A percentile compares a stretch with the other conserved stretches of the same genome.
These are phyloP conservation scores for Clonostachys rosea DNA, from an alignment of 2,329 filamentous ascomycete species.

Conservation along the genomic window DNA sequence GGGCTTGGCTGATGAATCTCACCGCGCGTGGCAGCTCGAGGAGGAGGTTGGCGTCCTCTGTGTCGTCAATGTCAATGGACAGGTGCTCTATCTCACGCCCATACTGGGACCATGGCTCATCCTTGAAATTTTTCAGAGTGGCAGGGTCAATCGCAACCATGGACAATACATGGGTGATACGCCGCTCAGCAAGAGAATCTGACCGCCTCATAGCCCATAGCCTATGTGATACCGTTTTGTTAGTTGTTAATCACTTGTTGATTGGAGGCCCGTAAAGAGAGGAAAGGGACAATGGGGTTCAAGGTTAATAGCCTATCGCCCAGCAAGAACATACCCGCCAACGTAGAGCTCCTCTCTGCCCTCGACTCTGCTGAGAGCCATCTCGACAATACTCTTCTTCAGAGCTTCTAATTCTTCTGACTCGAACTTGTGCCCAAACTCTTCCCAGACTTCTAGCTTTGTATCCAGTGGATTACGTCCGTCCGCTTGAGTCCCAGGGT, in stretches of 20 bases:
- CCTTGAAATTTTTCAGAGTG: slow-evolving; percentile 36
- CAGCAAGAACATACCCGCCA: slow-evolving; percentile 23
- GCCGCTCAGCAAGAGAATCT: slow-evolving; percentile 62
- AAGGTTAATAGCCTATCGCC: no score
- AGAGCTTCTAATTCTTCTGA: slow-evolving; percentile 5
- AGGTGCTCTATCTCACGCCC: slow-evolving; percentile 65
- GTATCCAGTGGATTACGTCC: background rate
- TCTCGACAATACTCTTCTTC: slow-evolving; percentile 23
- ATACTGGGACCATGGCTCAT: slow-evolving; percentile 40
- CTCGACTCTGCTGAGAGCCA: slow-evolving; percentile 36
- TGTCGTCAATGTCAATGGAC: slow-evolving; percentile 82
- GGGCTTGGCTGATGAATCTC: slow-evolving; percentile 75
- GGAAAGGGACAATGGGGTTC: no score
- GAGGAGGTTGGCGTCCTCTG: slow-evolving; percentile 83
- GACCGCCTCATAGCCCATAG: slow-evolving; percentile 74
- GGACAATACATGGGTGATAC: slow-evolving; percentile 89
- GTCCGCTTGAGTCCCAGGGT: no score
- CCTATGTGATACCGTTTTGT: slow-evolving; percentile 36
- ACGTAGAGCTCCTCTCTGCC: slow-evolving; percentile 34
- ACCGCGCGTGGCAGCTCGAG: slow-evolving; percentile 75
- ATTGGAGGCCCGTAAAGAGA: no score
- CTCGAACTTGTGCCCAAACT: slow-evolving; percentile 2
- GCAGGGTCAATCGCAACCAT: slow-evolving; percentile 55
- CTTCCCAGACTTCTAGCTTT: slow-evolving; percentile 1
- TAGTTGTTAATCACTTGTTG: no score